These are phyloP conservation scores for Daedaleopsis nitida DNA, from an alignment of 768 basidiomycete genomes.

Conservation along the genomic window DNA sequence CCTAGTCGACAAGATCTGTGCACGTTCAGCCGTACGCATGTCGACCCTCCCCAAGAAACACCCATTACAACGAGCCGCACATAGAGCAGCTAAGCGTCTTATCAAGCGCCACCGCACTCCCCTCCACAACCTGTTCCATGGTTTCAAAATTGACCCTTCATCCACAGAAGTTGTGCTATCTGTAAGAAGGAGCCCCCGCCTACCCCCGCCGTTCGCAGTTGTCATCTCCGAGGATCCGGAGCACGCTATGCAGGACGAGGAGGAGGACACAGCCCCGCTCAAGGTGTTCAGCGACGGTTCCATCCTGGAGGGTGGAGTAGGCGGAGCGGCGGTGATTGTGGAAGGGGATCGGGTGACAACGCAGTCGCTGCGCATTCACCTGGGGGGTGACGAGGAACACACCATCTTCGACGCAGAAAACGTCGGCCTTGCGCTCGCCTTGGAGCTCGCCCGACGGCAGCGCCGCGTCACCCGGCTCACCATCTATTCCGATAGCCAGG, in stretches of 20 bases:
- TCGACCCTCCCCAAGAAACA: conserved; percentile 25
- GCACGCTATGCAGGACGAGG: conserved; percentile 8
- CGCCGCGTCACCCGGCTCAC: neutral
- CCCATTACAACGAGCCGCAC: conserved; percentile 17
- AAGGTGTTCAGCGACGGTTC: neutral
- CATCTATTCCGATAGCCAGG: neutral
- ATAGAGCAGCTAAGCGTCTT: neutral
- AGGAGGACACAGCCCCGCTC: neutral
- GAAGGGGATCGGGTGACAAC: neutral
- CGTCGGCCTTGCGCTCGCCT: conserved; percentile 28
- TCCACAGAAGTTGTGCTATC: neutral
- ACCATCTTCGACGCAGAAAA: conserved; percentile 33
- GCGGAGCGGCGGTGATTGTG: conserved; percentile 28
- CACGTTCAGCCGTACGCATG: conserved; percentile 13
- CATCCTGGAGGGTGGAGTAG: neutral
- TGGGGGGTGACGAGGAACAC: conserved; percentile 26
- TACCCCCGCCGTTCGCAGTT: neutral
- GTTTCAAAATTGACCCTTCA: conserved; percentile 20
- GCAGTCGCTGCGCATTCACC: conserved; percentile 11
- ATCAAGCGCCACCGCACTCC: conserved; percentile 20
- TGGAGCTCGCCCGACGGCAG: conserved; percentile 24
- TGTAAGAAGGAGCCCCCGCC: too few relatives aligned
- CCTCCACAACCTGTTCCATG: conserved; percentile 9
- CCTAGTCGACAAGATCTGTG: conserved; percentile 17
- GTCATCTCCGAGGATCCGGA: neutral